Conservation (phyloP, 2,329 filamentous ascomycete species). For the Pleomassaria siparia region DNA sequence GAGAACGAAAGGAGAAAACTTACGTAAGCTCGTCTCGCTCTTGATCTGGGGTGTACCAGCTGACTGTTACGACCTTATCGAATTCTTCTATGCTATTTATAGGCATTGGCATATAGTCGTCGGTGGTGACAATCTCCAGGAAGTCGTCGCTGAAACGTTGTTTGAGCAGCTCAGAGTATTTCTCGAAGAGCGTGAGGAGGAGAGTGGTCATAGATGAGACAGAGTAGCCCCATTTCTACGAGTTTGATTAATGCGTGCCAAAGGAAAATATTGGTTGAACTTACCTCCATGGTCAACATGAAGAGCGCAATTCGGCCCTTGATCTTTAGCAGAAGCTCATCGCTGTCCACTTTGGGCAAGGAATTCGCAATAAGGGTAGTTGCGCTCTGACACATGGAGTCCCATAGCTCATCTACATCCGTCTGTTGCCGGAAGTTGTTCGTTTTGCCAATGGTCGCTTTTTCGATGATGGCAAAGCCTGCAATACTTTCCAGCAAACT, state of each 20-base stretch:
- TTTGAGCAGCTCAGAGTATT: slow-evolving; percentile 90
- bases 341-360: slow-evolving; percentile 77
- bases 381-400: slow-evolving; percentile 90
- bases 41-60: slow-evolving; percentile 90
- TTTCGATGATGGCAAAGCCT: slow-evolving; percentile 95
- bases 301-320: slow-evolving; percentile 92
- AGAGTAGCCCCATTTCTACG: slow-evolving; percentile 85
- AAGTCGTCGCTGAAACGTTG: slow-evolving; percentile 93
- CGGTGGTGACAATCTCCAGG: slow-evolving; percentile 84
- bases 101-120: slow-evolving; percentile 99
- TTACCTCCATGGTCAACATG: slow-evolving; percentile 95
- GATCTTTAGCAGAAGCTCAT: slow-evolving; percentile 88
- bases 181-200: slow-evolving; percentile 85
- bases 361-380: slow-evolving; percentile 81
- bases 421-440: slow-evolving; percentile 77
- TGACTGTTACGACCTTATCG: slow-evolving; percentile 92
- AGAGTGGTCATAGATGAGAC: slow-evolving; percentile 80
- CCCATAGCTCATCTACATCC: slow-evolving; percentile 98
- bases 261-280: slow-evolving; percentile 22
- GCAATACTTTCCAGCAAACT: slow-evolving; percentile 90
- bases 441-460: slow-evolving; percentile 84
- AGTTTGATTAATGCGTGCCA: not conserved
- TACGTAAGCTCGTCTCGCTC: slow-evolving; percentile 73
- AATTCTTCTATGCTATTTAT: slow-evolving; percentile 90
- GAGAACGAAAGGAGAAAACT: slow-evolving; percentile 32